Evolutionary conservation across 345 rosid species (phyloP).

Genomic region (Reutealis trisperma): DNA sequence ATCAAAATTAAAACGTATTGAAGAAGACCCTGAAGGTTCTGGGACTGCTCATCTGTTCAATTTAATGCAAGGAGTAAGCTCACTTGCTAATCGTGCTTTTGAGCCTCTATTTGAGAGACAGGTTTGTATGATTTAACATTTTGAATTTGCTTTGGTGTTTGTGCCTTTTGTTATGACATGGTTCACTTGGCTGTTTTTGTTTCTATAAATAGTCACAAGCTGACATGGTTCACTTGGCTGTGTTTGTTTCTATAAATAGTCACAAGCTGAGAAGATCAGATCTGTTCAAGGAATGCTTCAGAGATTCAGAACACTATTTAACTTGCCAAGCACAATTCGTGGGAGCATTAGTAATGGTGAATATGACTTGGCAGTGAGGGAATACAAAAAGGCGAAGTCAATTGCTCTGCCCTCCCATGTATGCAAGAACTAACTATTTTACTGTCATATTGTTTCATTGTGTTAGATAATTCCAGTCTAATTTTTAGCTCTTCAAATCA

Average conservation of each 20-base stretch:
- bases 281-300: conserved; percentile 99
- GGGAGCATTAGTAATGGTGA: conserved; percentile 93
- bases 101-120: conserved; percentile 98
- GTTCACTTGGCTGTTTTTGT: conserved; percentile 13
- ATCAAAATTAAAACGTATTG: conserved; percentile 90
- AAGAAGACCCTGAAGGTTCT: conserved; percentile 95
- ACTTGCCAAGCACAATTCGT: conserved; percentile 94
- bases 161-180: neutral
- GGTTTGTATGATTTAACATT: conserved; percentile 46
- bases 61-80: conserved; percentile 78
- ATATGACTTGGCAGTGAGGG: conserved; percentile 94
- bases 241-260: conserved; percentile 44
- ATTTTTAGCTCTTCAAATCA: neutral
- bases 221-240: conserved; percentile 34
- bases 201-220: conserved; percentile 75
- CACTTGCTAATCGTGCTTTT: conserved; percentile 79
- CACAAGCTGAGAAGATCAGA: conserved; percentile 97
- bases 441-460: conserved; percentile 8
- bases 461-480: neutral
- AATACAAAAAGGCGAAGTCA: conserved; percentile 97
- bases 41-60: conserved; percentile 86
- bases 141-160: conserved; percentile 11
- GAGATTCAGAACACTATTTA: conserved; percentile 91
- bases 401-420: conserved; percentile 96
- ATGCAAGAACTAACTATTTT: conserved; percentile 32